These are phyloP conservation scores for Pichia deserticola DNA, from an alignment of 805 yeast genomes.

Conservation along the genomic window DNA sequence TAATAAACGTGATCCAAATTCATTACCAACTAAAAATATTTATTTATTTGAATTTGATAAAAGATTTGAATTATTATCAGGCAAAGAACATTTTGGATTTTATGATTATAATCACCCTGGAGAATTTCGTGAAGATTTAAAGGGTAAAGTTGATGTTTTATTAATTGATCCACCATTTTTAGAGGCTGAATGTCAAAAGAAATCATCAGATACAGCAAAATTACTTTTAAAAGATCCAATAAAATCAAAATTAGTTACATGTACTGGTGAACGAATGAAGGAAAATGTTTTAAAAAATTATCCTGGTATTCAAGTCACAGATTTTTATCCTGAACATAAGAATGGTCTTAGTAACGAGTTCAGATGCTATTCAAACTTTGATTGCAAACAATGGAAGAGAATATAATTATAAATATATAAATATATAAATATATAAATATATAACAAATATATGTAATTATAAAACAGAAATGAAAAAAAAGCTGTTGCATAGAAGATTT, in stretches of 20 bases:
- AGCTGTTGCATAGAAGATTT: too few species aligned
- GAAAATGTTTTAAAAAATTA: constrained; percentile 53
- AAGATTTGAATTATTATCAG: constrained; percentile 69
- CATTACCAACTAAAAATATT: constrained; percentile 59
- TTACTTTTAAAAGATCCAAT: constrained; percentile 40
- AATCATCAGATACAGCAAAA: constrained; percentile 58
- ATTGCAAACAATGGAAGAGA: constrained; percentile 61
- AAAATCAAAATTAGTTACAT: constrained; percentile 52
- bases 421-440: not conserved
- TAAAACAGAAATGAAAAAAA: too few species aligned
- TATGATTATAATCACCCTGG: constrained; percentile 74
- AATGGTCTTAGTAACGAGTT: constrained; percentile 86
- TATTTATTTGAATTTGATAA: constrained; percentile 74
- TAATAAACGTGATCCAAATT: constrained; percentile 39
- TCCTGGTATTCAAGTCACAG: constrained; percentile 57
- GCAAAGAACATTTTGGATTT: constrained; percentile 53
- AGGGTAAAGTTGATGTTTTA: constrained; percentile 60
- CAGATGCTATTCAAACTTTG: constrained; percentile 75
- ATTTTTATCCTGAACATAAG: constrained; percentile 71
- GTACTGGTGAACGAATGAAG: constrained; percentile 87
- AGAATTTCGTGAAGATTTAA: constrained; percentile 47
- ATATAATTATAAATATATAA: constrained; percentile 3
- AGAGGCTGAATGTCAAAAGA: constrained; percentile 73
- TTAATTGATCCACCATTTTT: constrained; percentile 86
- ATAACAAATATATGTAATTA: not conserved